Evolutionary conservation across 208 protist genomes (phyloP).

Genomic region (Histomonas meleagridis): DNA sequence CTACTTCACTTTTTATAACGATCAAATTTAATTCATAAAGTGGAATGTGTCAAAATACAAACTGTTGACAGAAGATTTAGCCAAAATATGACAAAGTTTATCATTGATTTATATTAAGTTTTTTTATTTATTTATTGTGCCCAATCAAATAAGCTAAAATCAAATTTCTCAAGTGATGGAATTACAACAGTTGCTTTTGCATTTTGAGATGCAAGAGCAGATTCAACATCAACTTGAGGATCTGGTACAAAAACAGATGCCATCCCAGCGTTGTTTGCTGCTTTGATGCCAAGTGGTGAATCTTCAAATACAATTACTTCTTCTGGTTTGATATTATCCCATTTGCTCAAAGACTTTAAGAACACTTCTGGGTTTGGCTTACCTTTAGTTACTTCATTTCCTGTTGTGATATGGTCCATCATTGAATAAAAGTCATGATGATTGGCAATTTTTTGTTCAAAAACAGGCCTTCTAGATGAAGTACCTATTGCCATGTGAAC

Average conservation of each 20-base stretch:
- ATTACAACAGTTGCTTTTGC: background rate
- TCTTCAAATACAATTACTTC: slow-evolving; percentile 27
- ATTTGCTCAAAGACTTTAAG: background rate
- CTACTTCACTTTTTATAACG: too few species aligned
- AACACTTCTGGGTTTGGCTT: slow-evolving; percentile 6
- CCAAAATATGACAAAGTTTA: too few species aligned
- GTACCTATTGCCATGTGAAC: background rate
- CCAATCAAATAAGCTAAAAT: background rate
- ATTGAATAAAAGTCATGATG: background rate
- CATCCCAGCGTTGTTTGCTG: background rate
- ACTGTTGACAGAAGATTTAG: too few species aligned
- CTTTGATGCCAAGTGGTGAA: slow-evolving; percentile 16
- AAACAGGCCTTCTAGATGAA: background rate
- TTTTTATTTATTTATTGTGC: background rate
- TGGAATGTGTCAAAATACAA: too few species aligned
- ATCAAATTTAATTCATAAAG: too few species aligned
- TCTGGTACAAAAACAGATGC: background rate
- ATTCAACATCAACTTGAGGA: background rate
- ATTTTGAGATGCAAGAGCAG: background rate
- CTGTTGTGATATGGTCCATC: background rate
- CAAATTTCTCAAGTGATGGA: background rate
- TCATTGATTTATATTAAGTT: too few species aligned
- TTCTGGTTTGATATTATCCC: background rate
- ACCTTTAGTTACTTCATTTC: background rate
- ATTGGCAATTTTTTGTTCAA: background rate